phyloP scores from a whole-genome alignment of 2,329 filamentous ascomycete species.

The Dactylellina sp. region DNA sequence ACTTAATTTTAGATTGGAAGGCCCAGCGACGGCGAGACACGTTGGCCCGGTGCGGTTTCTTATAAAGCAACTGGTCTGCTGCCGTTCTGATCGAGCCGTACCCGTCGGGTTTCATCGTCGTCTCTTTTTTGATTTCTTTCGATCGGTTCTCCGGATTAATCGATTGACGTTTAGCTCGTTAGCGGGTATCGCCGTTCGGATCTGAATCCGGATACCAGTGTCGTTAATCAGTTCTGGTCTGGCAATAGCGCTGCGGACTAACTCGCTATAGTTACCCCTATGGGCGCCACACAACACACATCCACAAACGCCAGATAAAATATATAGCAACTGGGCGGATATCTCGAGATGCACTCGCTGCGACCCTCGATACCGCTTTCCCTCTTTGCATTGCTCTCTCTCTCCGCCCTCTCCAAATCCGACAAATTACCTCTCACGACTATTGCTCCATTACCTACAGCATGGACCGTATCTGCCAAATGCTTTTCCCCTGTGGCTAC shows the following conservation, averaged over 20 bases:
- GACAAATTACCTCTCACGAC: constrained; percentile 29
- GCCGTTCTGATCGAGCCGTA: not conserved
- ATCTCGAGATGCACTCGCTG: constrained; percentile 21
- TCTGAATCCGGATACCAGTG: no score
- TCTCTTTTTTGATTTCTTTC: not conserved
- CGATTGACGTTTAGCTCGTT: not conserved
- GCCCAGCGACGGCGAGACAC: not conserved
- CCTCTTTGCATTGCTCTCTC: not conserved
- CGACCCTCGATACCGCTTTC: constrained; percentile 6
- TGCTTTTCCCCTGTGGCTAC: constrained; percentile 25
- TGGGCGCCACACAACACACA: not conserved
- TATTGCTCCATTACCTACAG: constrained; percentile 26
- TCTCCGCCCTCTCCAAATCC: not conserved
- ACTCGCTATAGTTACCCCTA: no score
- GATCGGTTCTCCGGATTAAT: not conserved
- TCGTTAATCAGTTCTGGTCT: no score
- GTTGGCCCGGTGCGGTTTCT: not conserved
- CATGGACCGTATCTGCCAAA: constrained; percentile 27
- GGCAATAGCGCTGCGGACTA: no score
- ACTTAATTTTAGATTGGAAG: constrained; percentile 21
- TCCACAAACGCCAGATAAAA: not conserved
- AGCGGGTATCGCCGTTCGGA: constrained; percentile 21
- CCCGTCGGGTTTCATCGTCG: not conserved
- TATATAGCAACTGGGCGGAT: no score
- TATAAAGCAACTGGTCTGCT: not conserved